Conservation (phyloP, 2,329 filamentous ascomycete genomes). For the Blumeriella jaapii region DNA sequence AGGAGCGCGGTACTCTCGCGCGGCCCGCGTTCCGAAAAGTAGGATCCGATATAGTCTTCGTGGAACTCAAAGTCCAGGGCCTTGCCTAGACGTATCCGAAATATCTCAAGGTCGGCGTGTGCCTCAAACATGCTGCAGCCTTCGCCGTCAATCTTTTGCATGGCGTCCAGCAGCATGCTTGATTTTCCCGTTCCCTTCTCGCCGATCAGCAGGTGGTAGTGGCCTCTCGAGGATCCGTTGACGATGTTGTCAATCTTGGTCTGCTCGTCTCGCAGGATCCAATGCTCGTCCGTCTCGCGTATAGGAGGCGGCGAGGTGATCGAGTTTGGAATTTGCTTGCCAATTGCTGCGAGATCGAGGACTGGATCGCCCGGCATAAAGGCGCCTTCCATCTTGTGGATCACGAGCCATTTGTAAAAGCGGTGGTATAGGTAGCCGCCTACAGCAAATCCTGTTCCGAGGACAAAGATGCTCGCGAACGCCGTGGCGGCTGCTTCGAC, state of each 20-base stretch:
- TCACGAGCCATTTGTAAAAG: conserved; percentile 78
- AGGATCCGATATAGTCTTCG: conserved; percentile 92
- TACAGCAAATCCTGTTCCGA: conserved; percentile 51
- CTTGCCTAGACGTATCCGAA: conserved; percentile 84
- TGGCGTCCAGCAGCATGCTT: conserved; percentile 90
- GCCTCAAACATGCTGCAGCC: conserved; percentile 93
- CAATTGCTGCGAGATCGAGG: conserved; percentile 63
- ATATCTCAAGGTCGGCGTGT: conserved; percentile 89
- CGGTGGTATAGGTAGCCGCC: conserved; percentile 71
- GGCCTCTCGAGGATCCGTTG: conserved; percentile 57
- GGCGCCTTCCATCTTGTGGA: conserved; percentile 86
- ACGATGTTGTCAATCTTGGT: conserved; percentile 72
- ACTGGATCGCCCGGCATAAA: conserved; percentile 89
- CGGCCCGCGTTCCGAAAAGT: conserved; percentile 89
- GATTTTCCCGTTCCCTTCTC: conserved; percentile 97
- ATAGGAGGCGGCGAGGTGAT: conserved; percentile 17
- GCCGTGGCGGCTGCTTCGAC: conserved; percentile 65
- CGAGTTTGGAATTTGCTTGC: conserved; percentile 40
- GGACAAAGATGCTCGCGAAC: conserved; percentile 59
- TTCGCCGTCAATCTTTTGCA: conserved; percentile 83
- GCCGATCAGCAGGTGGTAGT: conserved; percentile 85
- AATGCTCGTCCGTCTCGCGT: conserved; percentile 43
- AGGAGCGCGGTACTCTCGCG: conserved; percentile 84
- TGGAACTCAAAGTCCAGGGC: conserved; percentile 94
- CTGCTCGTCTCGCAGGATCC: conserved; percentile 81